Base-by-base conservation (phyloP, 129 eudicot species). In the Escallonia herrerae region DNA sequence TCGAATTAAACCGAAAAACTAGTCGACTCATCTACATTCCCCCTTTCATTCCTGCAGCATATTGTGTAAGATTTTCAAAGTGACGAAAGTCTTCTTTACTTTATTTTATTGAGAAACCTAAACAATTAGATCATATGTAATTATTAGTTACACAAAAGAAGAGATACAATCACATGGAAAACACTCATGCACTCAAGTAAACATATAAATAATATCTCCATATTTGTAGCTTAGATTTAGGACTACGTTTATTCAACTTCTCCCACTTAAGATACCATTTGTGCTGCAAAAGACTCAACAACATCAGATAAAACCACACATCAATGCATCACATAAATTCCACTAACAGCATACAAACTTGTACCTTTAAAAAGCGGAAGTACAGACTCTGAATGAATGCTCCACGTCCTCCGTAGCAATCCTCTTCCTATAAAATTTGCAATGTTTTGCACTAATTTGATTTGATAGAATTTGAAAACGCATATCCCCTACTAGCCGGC, bases 231-330 rank as follows among this genome's bases (percentile, higher is more conserved):
- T 80, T 83, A 8, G 81, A 75, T 73, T 83, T 96, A 2, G 95
- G 67, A 51, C 86, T 83, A 60, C 72, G 74, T 56, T 81, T 86
- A 42, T 42, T 83, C 70, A 83, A 62, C 83, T 75, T 93, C 79
- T 83, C 82, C 91, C 95, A 88, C 66, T 93, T 93, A 4, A 83
- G 72, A 65, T 66, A 93, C 48, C 48, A 96, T 88, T 93, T 65
- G 96, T 93, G 79, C 98, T 93, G 85, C 73, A 67, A 40, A 77
- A 58, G 56, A 33, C 53, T 53, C 69, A 72, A 68, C 15, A 47
- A 14, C 10, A 64, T 69, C 43, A 76, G 72, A 72, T 59, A 73
- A 7, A 3, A 39, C 40, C 39, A 55, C 45, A 56, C 38, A 37
- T 53, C 42, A 72, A 58, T 11, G 33, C 11, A 63, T 40, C 60